A percentile compares a stretch with the other conserved stretches of the same genome.
Evolutionary conservation across 371 early-diverging fungal species (phyloP).

Genomic region (Lichtheimia hyalospora): DNA sequence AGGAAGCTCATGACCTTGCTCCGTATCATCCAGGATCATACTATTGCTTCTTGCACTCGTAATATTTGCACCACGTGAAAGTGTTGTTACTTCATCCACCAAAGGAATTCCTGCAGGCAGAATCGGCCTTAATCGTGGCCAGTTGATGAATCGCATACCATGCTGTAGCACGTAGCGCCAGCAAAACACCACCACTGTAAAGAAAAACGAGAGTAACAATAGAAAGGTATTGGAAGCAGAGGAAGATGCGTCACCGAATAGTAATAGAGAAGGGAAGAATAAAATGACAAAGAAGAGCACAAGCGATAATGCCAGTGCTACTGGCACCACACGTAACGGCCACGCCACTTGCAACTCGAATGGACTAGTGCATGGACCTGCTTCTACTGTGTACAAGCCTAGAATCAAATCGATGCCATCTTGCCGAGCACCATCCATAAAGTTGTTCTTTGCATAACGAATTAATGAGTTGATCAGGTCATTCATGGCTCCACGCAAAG

Average conservation of each 20-base stretch:
- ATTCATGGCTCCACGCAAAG: slow-evolving; percentile 73
- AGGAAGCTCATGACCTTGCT: slow-evolving; percentile 43
- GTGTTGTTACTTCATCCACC: no score
- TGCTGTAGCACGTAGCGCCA: slow-evolving; percentile 41
- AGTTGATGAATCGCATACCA: slow-evolving; percentile 40
- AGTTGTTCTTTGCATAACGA: slow-evolving; percentile 92
- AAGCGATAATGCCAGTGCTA: slow-evolving; percentile 23
- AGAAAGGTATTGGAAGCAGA: slow-evolving; percentile 21
- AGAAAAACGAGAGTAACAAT: slow-evolving; percentile 28
- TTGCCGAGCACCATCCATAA: slow-evolving; percentile 88
- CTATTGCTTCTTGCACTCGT: slow-evolving; percentile 15
- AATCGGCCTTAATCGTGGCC: slow-evolving; percentile 36
- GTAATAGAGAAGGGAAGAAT: slow-evolving; percentile 23
- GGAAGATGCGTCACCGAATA: slow-evolving; percentile 10
- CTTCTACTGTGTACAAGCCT: slow-evolving; percentile 64
- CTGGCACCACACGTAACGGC: slow-evolving; percentile 22
- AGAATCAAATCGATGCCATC: slow-evolving; percentile 82
- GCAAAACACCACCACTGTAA: slow-evolving; percentile 27
- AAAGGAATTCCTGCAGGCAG: not conserved
- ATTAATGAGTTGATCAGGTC: slow-evolving; percentile 81
- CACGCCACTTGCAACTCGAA: slow-evolving; percentile 18
- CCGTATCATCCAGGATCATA: slow-evolving; percentile 30
- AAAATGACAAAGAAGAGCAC: slow-evolving; percentile 22
- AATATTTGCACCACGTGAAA: no score
- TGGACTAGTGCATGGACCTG: slow-evolving; percentile 25